Evolutionary conservation across 169 alveolate genomes (phyloP).

Genomic region (Cardiosporidium cionae): DNA sequence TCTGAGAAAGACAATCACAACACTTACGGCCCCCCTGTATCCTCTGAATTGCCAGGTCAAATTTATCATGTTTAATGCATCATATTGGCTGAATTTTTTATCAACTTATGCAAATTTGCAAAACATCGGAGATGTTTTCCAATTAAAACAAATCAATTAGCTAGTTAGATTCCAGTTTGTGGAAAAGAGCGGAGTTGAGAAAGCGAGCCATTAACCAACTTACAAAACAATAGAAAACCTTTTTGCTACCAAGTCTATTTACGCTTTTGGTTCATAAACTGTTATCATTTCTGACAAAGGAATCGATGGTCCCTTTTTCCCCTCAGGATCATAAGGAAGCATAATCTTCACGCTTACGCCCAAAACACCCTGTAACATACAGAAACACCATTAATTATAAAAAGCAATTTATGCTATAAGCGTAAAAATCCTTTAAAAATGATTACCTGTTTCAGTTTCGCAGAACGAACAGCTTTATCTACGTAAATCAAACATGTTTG

Average conservation of each 20-base stretch:
- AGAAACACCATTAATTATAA: background rate
- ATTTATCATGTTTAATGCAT: no score
- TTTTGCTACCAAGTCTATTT: slow-evolving; percentile 9
- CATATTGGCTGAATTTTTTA: no score
- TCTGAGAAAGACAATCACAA: background rate
- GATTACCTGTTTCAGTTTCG: slow-evolving; percentile 83
- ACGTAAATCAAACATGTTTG: slow-evolving; percentile 92
- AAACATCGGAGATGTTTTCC: no score
- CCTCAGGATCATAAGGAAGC: slow-evolving; percentile 95
- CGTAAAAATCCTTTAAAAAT: background rate
- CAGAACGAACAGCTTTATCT: slow-evolving; percentile 96
- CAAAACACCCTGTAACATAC: slow-evolving; percentile 74
- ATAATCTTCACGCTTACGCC: slow-evolving; percentile 88
- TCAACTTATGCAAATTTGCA: no score
- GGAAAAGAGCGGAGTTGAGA: no score
- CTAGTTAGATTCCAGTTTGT: no score
- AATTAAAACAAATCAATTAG: no score
- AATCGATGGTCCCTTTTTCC: slow-evolving; percentile 85
- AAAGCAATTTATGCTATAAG: background rate
- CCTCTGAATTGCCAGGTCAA: background rate
- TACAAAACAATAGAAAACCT: background rate
- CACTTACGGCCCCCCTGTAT: background rate
- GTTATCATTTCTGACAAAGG: slow-evolving; percentile 93
- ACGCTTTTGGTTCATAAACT: slow-evolving; percentile 91
- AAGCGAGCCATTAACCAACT: background rate